phyloP scores from a whole-genome alignment of 2,329 filamentous ascomycete genomes.

The Orbilia brochopaga region DNA sequence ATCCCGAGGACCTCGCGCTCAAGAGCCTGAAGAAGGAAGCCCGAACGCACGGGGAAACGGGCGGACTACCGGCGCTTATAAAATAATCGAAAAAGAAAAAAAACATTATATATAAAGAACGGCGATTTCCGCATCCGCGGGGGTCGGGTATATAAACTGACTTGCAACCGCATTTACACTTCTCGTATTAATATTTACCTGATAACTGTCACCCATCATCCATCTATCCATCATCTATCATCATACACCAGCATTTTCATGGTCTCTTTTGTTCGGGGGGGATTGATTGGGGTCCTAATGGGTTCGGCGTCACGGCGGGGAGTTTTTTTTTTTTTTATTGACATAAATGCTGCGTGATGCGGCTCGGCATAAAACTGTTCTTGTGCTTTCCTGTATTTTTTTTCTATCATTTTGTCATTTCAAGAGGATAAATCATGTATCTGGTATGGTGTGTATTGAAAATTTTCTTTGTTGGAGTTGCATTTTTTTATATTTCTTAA shows the following conservation, averaged over 20 bases:
- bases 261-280: conserved; percentile 9
- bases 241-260: not conserved
- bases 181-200: conserved; percentile 4
- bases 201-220: conserved; percentile 8
- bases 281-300: conserved; percentile 3
- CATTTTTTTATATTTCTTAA: too few relatives aligned
- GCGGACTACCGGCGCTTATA: not conserved
- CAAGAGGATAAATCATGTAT: too few relatives aligned
- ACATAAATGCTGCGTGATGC: too few relatives aligned
- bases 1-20: conserved; percentile 64
- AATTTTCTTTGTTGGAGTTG: too few relatives aligned
- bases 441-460: too few relatives aligned
- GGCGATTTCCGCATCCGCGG: not conserved
- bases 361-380: too few relatives aligned
- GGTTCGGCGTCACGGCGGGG: conserved; percentile 23
- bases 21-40: conserved; percentile 56
- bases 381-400: conserved; percentile 2
- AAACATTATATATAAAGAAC: conserved; percentile 5
- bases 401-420: too few relatives aligned
- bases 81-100: not conserved
- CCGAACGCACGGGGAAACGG: not conserved
- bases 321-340: conserved; percentile 12
- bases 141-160: conserved; percentile 29
- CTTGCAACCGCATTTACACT: not conserved
- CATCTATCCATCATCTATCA: not conserved